phyloP scores from a whole-genome alignment of 257 asterid species.

The Przewalskia tangutica region DNA sequence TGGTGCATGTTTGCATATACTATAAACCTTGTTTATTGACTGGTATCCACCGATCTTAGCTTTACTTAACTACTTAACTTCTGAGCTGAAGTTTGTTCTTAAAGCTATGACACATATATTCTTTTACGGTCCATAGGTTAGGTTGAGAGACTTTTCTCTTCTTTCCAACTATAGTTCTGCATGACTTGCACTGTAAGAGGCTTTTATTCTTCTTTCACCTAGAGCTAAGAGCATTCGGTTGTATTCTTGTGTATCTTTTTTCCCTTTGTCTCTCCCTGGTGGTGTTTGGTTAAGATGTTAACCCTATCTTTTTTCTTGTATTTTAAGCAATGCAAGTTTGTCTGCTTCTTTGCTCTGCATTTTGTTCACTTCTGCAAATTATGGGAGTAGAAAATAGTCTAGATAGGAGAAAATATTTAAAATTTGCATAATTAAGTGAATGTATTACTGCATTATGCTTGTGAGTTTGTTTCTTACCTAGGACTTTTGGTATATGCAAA shows the following conservation, averaged over 20 bases:
- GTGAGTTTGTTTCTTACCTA: neutral
- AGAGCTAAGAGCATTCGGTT: neutral
- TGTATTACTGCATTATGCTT: neutral
- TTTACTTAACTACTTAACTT: neutral
- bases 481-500: neutral
- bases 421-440: neutral
- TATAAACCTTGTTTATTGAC: neutral
- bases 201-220: neutral
- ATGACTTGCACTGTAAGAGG: neutral
- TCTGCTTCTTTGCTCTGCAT: neutral
- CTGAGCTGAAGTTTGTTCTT: neutral
- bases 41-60: neutral
- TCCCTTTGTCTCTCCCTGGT: neutral
- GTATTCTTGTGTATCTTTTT: neutral
- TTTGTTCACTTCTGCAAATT: neutral
- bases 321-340: neutral
- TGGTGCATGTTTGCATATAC: neutral
- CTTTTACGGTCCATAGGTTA: neutral
- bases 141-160: neutral
- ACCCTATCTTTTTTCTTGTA: neutral
- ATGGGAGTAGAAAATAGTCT: neutral
- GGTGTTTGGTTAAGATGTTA: neutral
- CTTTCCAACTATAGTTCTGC: neutral
- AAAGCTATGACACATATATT: neutral
- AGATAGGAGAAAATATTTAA: neutral